Evolutionary conservation across 2,329 filamentous ascomycete genomes (phyloP).

Genomic region (Polytolypa hystricis): DNA sequence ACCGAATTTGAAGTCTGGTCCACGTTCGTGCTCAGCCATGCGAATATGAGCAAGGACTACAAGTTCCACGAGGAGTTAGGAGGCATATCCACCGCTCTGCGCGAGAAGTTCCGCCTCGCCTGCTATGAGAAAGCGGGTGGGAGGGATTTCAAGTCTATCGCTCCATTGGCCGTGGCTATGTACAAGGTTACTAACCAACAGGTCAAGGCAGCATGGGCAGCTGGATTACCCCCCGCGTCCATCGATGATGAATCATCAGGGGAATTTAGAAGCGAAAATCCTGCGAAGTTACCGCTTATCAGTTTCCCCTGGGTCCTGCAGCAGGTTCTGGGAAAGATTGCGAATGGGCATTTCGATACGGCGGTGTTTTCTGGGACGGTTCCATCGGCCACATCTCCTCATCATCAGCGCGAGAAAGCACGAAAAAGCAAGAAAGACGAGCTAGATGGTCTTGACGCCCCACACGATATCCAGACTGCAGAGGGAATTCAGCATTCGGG

Average conservation of each 20-base stretch:
- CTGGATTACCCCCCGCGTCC: slow-evolving; percentile 33
- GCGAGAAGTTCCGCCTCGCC: slow-evolving; percentile 54
- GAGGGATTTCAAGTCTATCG: slow-evolving; percentile 47
- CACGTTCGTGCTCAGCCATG: slow-evolving; percentile 68
- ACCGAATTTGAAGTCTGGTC: slow-evolving; percentile 92
- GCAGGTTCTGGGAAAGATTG: slow-evolving; percentile 58
- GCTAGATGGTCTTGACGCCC: background rate
- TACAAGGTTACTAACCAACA: slow-evolving; percentile 72
- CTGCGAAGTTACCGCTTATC: slow-evolving; percentile 60
- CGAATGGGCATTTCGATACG: slow-evolving; percentile 32
- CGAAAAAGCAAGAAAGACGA: background rate
- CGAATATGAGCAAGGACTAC: slow-evolving; percentile 63
- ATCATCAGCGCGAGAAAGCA: too few species aligned
- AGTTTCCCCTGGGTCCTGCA: slow-evolving; percentile 91
- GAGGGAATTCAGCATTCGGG: slow-evolving; percentile 23
- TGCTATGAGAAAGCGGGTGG: slow-evolving; percentile 57
- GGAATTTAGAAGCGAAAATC: slow-evolving; percentile 9
- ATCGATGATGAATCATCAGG: slow-evolving; percentile 9
- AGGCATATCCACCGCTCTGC: slow-evolving; percentile 53
- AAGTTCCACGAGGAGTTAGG: slow-evolving; percentile 79
- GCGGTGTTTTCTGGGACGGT: slow-evolving; percentile 8
- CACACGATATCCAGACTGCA: slow-evolving; percentile 20
- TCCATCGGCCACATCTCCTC: slow-evolving; percentile 2
- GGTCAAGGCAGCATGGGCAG: slow-evolving; percentile 47
- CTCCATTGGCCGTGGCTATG: slow-evolving; percentile 72